Base-by-base conservation (phyloP, 768 basidiomycete species). In the Hericium rajendrae region DNA sequence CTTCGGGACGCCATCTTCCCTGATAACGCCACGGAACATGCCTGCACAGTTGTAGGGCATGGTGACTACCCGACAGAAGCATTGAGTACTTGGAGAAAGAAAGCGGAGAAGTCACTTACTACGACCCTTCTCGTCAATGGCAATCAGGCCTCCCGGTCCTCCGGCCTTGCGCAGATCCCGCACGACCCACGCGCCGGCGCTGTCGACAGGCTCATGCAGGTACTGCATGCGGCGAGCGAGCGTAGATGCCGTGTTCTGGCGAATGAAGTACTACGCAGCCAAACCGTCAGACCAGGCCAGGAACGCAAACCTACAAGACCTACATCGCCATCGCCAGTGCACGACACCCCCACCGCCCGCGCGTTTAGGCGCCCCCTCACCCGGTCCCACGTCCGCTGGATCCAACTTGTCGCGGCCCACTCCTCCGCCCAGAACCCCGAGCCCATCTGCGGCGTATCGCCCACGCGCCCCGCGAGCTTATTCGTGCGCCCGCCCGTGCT, bases 251-350 rank as follows among this genome's bases (percentile, higher is more conserved):
- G 85, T 81, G 20, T 80, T 78, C 54, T 77, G 77, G 43, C 91
- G 78, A 57, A 93, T 90, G 66, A 86, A 92, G 67, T 85, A 88
- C 88, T 92, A 48, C 39, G 10, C 22, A 24, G 32, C 22, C 38
- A 20, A 11, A 10, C 28, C 13, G 16, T 50, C 37, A 54, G 46
- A 55, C 16, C 46, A 40, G 55, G 46, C 26, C 48, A 54, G 39
- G 51, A 24, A 40, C 24, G 9, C 48, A 40, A 18, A 32, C 15
- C 48, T 32, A 43, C 49, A 39, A 49, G 39, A 71, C 82, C 58
- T 66, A 90, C 88, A 70, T 92, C 90, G 60, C 90, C 90, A 62
- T 91, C 84, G 6, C 91, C 91, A 12, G 91, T 92, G 0, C 90
- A 88, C 32, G 86, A 88, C n/a, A 92, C 72, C 4, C 89, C 88